These are phyloP conservation scores for Trichoderma harzianum DNA, from an alignment of 2,329 filamentous ascomycete species.

Conservation along the genomic window DNA sequence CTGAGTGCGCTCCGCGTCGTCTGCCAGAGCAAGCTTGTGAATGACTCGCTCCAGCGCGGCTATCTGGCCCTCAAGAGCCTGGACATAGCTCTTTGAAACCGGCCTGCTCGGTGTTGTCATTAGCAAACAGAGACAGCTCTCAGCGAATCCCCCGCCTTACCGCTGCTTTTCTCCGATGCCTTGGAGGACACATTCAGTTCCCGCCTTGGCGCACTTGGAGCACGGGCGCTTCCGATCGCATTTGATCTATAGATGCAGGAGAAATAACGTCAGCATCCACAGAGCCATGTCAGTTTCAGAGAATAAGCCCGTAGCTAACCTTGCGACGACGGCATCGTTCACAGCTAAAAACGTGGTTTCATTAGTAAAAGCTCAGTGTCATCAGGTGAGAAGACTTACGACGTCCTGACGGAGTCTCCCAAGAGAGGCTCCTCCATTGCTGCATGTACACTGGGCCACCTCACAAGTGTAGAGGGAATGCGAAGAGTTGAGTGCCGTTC, in stretches of 20 bases:
- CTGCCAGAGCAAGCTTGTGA: slow-evolving; percentile 40
- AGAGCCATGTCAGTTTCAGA: not conserved
- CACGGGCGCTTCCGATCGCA: slow-evolving; percentile 52
- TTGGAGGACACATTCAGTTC: slow-evolving; percentile 38
- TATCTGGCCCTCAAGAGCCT: slow-evolving; percentile 46
- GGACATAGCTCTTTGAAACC: slow-evolving; percentile 44
- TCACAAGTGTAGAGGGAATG: not conserved
- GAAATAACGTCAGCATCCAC: slow-evolving; percentile 24
- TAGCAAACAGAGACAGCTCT: not conserved
- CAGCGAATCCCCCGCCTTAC: slow-evolving; percentile 23
- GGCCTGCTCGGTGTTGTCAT: slow-evolving; percentile 31
- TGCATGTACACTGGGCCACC: not conserved
- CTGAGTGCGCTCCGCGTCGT: slow-evolving; percentile 38
- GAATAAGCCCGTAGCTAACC: slow-evolving; percentile 28
- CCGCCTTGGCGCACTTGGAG: slow-evolving; percentile 44
- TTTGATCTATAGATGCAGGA: slow-evolving; percentile 40
- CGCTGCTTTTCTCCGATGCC: slow-evolving; percentile 43
- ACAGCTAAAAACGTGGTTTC: slow-evolving; percentile 30
- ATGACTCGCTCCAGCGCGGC: slow-evolving; percentile 45
- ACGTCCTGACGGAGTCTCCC: slow-evolving; percentile 36
- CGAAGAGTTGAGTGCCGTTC: not conserved
- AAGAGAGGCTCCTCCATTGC: slow-evolving; percentile 35
- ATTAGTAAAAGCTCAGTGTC: not conserved
- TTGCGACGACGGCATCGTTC: slow-evolving; percentile 44
- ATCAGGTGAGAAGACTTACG: slow-evolving; percentile 27